These are phyloP conservation scores for Peterozyma xylosa DNA, from an alignment of 805 yeast species.

Conservation along the genomic window DNA sequence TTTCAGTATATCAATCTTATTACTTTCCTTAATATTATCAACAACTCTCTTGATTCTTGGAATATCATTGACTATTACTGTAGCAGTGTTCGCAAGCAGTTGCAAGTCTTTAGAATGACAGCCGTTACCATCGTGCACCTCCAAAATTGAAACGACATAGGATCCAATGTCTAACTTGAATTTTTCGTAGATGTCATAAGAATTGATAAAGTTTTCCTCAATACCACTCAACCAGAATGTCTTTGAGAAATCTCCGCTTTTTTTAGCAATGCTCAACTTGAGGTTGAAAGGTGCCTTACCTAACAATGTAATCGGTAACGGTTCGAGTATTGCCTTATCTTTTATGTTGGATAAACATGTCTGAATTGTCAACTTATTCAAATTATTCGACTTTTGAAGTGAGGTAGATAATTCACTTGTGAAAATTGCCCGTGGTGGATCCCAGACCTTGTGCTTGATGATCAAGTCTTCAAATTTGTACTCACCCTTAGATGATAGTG, in stretches of 20 bases:
- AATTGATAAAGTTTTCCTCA: slow-evolving; percentile 24
- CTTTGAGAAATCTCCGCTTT: slow-evolving; percentile 46
- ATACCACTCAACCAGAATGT: slow-evolving; percentile 36
- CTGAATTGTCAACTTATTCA: slow-evolving; percentile 11
- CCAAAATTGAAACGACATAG: slow-evolving; percentile 51
- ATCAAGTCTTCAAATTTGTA: slow-evolving; percentile 24
- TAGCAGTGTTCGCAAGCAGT: slow-evolving; percentile 30
- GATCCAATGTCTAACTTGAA: slow-evolving; percentile 54
- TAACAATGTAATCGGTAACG: slow-evolving; percentile 44
- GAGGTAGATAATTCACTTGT: neutral
- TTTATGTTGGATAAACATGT: slow-evolving; percentile 21
- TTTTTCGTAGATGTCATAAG: slow-evolving; percentile 36
- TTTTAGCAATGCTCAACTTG: slow-evolving; percentile 46
- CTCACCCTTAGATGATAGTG: slow-evolving; percentile 13
- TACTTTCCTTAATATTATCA: slow-evolving; percentile 8
- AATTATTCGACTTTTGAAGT: slow-evolving; percentile 1
- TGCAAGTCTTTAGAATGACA: slow-evolving; percentile 36
- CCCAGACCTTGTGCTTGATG: slow-evolving; percentile 45
- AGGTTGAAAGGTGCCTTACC: slow-evolving; percentile 62
- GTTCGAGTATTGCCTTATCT: slow-evolving; percentile 25
- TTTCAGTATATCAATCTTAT: neutral
- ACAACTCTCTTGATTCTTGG: slow-evolving; percentile 53
- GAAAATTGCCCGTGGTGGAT: slow-evolving; percentile 49
- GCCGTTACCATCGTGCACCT: slow-evolving; percentile 61
- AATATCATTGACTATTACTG: slow-evolving; percentile 63